Conservation (phyloP, 2,329 filamentous ascomycete genomes). For the Phoma sp. region DNA sequence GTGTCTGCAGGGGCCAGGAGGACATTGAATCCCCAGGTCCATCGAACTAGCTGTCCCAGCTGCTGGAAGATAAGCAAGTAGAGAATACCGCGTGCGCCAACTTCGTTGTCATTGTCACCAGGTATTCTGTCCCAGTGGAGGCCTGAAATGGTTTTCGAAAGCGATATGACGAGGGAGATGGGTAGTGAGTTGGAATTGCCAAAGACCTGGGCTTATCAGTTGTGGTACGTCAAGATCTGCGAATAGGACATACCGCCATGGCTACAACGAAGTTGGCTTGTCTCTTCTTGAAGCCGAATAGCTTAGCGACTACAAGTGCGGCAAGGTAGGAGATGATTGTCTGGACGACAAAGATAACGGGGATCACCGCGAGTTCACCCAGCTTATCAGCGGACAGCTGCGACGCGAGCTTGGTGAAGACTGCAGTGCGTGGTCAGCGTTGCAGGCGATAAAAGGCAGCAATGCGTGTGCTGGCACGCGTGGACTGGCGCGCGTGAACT, state of each 20-base stretch:
- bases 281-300: slow-evolving; percentile 82
- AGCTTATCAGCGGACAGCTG: slow-evolving; percentile 93
- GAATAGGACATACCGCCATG: slow-evolving; percentile 72
- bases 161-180: slow-evolving; percentile 91
- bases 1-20: slow-evolving; percentile 84
- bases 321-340: slow-evolving; percentile 85
- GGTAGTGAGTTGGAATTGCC: slow-evolving; percentile 98
- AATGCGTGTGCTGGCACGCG: background rate
- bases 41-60: slow-evolving; percentile 90
- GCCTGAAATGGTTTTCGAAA: slow-evolving; percentile 89
- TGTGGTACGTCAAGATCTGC: background rate
- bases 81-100: slow-evolving; percentile 89
- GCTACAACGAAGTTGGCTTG: slow-evolving; percentile 94
- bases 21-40: slow-evolving; percentile 98
- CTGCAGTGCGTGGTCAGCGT: slow-evolving; percentile 54
- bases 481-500: no score
- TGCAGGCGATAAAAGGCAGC: background rate
- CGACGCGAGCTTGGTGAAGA: slow-evolving; percentile 96
- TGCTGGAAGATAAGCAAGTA: slow-evolving; percentile 98
- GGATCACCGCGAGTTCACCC: slow-evolving; percentile 88
- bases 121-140: slow-evolving; percentile 93
- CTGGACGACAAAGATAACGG: slow-evolving; percentile 90
- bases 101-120: slow-evolving; percentile 93
- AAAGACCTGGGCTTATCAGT: slow-evolving; percentile 69
- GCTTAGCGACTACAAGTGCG: slow-evolving; percentile 72